Base-by-base conservation (phyloP, 495 filamentous ascomycete genomes). In the Neurospora sp. region DNA sequence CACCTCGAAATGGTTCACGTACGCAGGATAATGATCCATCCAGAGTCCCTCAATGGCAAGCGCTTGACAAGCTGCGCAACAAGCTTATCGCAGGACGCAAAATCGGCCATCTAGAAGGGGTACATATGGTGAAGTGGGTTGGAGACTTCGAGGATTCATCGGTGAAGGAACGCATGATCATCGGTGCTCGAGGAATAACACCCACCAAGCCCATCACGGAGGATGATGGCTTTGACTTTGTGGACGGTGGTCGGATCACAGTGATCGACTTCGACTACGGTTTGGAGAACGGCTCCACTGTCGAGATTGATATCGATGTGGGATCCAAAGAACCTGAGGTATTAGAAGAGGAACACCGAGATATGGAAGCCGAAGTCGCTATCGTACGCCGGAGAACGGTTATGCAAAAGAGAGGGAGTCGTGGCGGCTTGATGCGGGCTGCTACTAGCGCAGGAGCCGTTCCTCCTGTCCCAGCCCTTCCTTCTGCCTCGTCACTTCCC, bases 211-310 rank as follows among this genome's bases (percentile, higher is more conserved):
- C 85, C 14, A 84, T 86, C 4, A 86, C 88, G 41, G 92, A 92
- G 68, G 88, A 92, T 72, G 92, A 94, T 75, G 90, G 88, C 31
- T 88, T 94, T 31, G 86, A 85, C 73, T 90, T 93, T 72, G 87
- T 94, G n/a, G 93, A 94, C 75, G 92, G 93, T 35, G 93, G 93
- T 22, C 87, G 93, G 75, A 82, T 96, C n/a, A 87, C 90, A 12
- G 80, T 96, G 9, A 82, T 94, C 68, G 93, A 96, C 78, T 96
- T 96, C 75, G 85, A 89, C 71, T 89, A 91, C 72, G 82, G 86
- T 9, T 73, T 85, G 14, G 79, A 72, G 4, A 83, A 92, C 80
- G 91, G 91, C 8, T 78, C 82, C 38, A 80, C 82, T 20, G 79
- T 78, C 3, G 87, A 91, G 74, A 76, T 91, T 35, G 89, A 84